Conservation (phyloP, 495 filamentous ascomycete genomes). For the Trichoderma asperelloides region DNA sequence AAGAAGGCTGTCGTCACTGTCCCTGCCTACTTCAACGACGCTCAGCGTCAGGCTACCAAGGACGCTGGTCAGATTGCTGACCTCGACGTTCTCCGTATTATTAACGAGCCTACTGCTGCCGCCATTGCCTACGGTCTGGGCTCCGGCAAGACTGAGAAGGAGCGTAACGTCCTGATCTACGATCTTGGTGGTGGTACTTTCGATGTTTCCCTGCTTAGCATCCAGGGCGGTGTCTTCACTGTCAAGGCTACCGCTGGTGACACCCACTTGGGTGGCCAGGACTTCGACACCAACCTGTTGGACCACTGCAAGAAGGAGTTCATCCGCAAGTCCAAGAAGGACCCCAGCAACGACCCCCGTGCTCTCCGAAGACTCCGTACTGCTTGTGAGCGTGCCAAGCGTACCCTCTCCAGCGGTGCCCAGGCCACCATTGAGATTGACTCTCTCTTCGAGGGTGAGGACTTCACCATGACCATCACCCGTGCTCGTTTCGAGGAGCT, state of each 20-base stretch:
- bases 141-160: conserved; percentile 83
- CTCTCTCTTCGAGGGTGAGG: conserved; percentile 93
- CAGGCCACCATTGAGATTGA: conserved; percentile 99
- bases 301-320: conserved; percentile 96
- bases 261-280: conserved; percentile 97
- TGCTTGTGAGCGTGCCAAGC: conserved; percentile 99
- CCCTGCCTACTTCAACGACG: conserved; percentile 99
- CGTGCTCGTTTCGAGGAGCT: conserved; percentile 99
- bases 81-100: conserved; percentile 97
- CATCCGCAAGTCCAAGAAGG: conserved; percentile 78
- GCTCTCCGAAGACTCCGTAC: conserved; percentile 96
- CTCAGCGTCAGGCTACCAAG: conserved; percentile 98
- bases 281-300: conserved; percentile 96
- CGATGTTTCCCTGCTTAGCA: conserved; percentile 97
- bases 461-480: conserved; percentile 98
- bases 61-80: conserved; percentile 96
- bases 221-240: conserved; percentile 99
- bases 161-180: conserved; percentile 98
- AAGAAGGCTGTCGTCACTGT: conserved; percentile 98
- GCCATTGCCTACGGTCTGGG: conserved; percentile 97
- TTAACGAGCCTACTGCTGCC: conserved; percentile 97
- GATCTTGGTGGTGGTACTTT: conserved; percentile 99
- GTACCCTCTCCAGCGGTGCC: conserved; percentile 90
- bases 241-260: conserved; percentile 98
- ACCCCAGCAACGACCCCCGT: conserved; percentile 83